phyloP scores from a whole-genome alignment of 306 rosid genomes.

The Gastrolobium bilobum region DNA sequence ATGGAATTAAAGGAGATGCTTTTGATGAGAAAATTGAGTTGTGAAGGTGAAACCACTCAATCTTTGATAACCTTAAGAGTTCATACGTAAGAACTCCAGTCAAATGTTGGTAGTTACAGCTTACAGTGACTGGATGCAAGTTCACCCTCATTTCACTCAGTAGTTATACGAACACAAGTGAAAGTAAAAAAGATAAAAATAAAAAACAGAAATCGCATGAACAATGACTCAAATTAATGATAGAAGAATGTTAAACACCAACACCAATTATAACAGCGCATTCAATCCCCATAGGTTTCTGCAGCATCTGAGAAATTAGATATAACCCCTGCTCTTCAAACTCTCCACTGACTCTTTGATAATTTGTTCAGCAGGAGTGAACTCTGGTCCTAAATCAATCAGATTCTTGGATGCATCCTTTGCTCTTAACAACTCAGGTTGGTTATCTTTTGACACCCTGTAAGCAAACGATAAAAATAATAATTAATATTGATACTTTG shows the following conservation, averaged over 20 bases:
- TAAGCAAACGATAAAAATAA: too few species aligned
- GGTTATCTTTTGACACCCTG: too few species aligned
- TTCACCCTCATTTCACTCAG: slow-evolving; percentile 47
- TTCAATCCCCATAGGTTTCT: slow-evolving; percentile 3
- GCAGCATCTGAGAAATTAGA: slow-evolving; percentile 47
- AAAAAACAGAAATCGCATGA: slow-evolving; percentile 19
- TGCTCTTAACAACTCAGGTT: too few species aligned
- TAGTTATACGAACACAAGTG: neutral
- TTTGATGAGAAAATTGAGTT: neutral
- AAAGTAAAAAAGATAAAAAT: neutral
- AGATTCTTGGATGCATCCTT: slow-evolving; percentile 72
- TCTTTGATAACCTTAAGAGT: neutral
- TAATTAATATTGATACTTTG: too few species aligned
- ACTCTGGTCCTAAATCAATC: slow-evolving; percentile 74
- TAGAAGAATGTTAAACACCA: too few species aligned
- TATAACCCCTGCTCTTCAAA: slow-evolving; percentile 66
- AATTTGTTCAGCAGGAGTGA: slow-evolving; percentile 80
- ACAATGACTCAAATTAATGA: slow-evolving; percentile 17
- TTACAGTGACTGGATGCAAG: slow-evolving; percentile 11
- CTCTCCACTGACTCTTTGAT: slow-evolving; percentile 83
- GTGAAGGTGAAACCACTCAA: neutral
- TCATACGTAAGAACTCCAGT: neutral
- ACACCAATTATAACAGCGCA: slow-evolving; percentile 40
- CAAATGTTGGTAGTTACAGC: neutral
- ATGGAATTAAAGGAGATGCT: neutral